Conservation (phyloP, 108 stramenopile genomes). For the Nitzschia sp. region DNA sequence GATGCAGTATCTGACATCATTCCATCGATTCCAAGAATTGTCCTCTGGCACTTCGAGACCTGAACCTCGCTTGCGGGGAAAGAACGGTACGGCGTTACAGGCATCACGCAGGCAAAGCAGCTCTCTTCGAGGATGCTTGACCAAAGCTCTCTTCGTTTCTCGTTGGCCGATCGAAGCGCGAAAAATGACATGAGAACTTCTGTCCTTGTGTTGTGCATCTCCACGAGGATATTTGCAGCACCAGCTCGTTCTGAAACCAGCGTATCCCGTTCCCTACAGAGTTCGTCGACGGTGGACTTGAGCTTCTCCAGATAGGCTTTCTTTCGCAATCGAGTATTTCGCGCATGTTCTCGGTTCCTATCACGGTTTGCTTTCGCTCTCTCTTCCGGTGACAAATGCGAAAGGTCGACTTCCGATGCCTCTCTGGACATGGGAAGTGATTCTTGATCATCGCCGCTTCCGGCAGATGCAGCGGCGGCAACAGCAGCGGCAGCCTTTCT, state of each 20-base stretch:
- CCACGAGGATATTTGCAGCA: conserved; percentile 73
- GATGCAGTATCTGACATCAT: conserved; percentile 94
- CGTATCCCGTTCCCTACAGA: conserved; percentile 83
- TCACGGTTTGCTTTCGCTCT: conserved; percentile 78
- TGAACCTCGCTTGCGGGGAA: conserved; percentile 93
- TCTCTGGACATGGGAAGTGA: too few species aligned
- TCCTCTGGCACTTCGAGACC: conserved; percentile 88
- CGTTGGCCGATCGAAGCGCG: conserved; percentile 69
- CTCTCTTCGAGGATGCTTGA: conserved; percentile 87
- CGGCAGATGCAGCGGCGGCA: too few species aligned
- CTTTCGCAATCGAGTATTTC: conserved; percentile 90
- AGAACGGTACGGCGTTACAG: conserved; percentile 93
- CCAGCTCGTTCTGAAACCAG: conserved; percentile 71
- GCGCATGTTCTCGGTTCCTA: conserved; percentile 93
- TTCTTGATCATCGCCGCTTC: too few species aligned
- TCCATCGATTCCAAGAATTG: conserved; percentile 90
- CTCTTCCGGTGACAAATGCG: conserved; percentile 60
- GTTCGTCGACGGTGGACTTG: conserved; percentile 88
- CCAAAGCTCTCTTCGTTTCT: conserved; percentile 83
- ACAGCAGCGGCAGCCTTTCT: too few species aligned
- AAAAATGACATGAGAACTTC: conserved; percentile 85
- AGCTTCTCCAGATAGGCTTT: conserved; percentile 95
- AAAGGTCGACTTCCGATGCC: conserved; percentile 40
- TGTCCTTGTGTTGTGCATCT: conserved; percentile 84
- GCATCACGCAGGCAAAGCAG: conserved; percentile 79